Percentiles rank a stretch among this genome's conserved stretches.
Conservation (phyloP, 768 basidiomycete species). For the Tulasnella sp. region DNA sequence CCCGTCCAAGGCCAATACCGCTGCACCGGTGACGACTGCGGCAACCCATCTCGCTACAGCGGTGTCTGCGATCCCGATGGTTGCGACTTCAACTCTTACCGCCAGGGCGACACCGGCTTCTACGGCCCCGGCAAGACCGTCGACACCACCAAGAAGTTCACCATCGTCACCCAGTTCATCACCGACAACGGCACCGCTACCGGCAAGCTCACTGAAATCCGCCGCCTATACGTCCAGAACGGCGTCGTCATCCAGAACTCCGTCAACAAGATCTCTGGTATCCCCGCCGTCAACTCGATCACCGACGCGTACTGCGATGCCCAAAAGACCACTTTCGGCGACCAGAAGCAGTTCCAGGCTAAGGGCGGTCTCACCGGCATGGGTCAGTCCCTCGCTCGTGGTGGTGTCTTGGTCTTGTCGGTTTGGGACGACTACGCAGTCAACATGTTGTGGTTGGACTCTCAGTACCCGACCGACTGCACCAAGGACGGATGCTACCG, state of each 20-base stretch:
- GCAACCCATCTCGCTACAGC: slow-evolving; percentile 27
- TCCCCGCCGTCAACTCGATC: slow-evolving; percentile 32
- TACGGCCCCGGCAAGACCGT: slow-evolving; percentile 47
- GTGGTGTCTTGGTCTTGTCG: slow-evolving; percentile 49
- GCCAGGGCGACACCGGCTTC: slow-evolving; percentile 48
- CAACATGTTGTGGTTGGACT: slow-evolving; percentile 40
- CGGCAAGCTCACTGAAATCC: slow-evolving; percentile 51
- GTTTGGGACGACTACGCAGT: slow-evolving; percentile 55
- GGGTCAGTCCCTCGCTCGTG: slow-evolving; percentile 39
- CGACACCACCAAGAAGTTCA: slow-evolving; percentile 51
- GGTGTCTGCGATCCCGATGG: slow-evolving; percentile 52
- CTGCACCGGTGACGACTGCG: slow-evolving; percentile 42
- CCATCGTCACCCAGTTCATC: slow-evolving; percentile 58
- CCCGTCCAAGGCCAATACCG: slow-evolving; percentile 40
- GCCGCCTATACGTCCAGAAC: slow-evolving; percentile 44
- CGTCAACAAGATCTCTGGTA: slow-evolving; percentile 45
- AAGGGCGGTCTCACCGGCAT: slow-evolving; percentile 43
- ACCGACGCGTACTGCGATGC: slow-evolving; percentile 27
- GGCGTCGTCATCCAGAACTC: slow-evolving; percentile 52
- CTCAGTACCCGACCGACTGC: slow-evolving; percentile 19
- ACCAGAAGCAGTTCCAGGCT: slow-evolving; percentile 42
- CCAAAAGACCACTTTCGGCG: slow-evolving; percentile 39
- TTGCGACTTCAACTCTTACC: slow-evolving; percentile 62
- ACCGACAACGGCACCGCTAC: slow-evolving; percentile 44
- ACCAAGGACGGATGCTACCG: slow-evolving; percentile 23